These are phyloP conservation scores for Quercus phellos DNA, from an alignment of 331 rosid genomes.

Conservation along the genomic window DNA sequence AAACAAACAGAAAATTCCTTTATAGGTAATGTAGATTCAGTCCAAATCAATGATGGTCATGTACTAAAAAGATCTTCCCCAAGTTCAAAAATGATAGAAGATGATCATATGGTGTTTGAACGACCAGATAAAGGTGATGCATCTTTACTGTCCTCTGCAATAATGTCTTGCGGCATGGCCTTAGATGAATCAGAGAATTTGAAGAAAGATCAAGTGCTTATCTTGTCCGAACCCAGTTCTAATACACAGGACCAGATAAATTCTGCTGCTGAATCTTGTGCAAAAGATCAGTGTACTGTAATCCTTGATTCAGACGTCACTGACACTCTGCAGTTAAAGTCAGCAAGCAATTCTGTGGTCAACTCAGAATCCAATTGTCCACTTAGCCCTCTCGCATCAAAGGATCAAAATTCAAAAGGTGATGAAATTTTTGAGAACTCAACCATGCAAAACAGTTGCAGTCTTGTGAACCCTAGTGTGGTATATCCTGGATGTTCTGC, in stretches of 20 bases:
- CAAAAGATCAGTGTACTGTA: constrained; percentile 17
- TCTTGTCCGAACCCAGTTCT: constrained; percentile 21
- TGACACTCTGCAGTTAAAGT: constrained; percentile 28
- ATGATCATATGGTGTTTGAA: constrained; percentile 17
- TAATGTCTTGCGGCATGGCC: constrained; percentile 1
- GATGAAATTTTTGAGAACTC: constrained; percentile 31
- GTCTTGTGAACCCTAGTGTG: constrained; percentile 30
- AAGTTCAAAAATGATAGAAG: constrained; percentile 7
- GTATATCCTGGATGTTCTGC: constrained; percentile 40
- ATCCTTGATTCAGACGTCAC: constrained; percentile 26
- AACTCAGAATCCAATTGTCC: constrained; percentile 31
- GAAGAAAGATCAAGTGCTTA: constrained; percentile 12
- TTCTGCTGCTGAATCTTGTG: constrained; percentile 29
- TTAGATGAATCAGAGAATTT: constrained; percentile 19
- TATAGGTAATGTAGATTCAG: constrained; percentile 24
- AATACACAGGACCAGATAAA: constrained; percentile 9
- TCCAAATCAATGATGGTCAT: constrained; percentile 22
- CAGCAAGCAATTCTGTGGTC: constrained; percentile 28
- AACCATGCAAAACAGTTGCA: constrained; percentile 32
- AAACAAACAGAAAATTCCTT: constrained; percentile 32
- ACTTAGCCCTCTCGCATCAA: constrained; percentile 18
- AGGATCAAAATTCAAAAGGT: constrained; percentile 19
- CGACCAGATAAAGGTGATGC: constrained; percentile 13
- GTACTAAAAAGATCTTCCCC: constrained; percentile 26
- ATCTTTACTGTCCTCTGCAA: constrained; percentile 10